Evolutionary conservation across 2,329 filamentous ascomycete species (phyloP).

Genomic region (Colletotrichum endophyticum): DNA sequence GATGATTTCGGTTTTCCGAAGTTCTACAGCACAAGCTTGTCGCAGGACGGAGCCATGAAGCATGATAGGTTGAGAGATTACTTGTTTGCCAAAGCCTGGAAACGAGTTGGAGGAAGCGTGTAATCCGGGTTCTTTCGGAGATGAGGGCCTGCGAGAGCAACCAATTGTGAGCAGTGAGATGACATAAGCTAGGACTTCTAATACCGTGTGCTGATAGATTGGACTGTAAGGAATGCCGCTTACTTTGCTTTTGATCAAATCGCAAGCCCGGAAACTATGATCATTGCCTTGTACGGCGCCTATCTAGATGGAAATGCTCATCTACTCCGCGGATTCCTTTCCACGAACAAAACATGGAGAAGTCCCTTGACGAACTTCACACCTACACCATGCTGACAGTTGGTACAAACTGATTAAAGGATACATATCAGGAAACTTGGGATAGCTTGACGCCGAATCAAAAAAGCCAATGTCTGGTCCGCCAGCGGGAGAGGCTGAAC

Average conservation of each 20-base stretch:
- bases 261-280: neutral
- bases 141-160: neutral
- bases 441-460: neutral
- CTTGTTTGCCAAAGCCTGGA: neutral
- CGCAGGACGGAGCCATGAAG: neutral
- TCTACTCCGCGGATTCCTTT: neutral
- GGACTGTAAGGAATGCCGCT: neutral
- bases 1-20: neutral
- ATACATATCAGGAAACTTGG: neutral
- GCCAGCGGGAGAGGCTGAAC: neutral
- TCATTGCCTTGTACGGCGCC: neutral
- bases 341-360: neutral
- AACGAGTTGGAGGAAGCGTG: neutral
- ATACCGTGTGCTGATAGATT: neutral
- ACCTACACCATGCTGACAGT: neutral
- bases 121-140: neutral
- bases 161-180: neutral
- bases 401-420: neutral
- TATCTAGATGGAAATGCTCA: neutral
- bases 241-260: neutral
- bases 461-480: neutral
- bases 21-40: neutral
- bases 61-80: neutral
- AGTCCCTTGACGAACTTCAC: neutral
- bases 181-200: neutral